Evolutionary conservation across 495 filamentous ascomycete species (phyloP).

Genomic region (Polyplosphaeria fusca): DNA sequence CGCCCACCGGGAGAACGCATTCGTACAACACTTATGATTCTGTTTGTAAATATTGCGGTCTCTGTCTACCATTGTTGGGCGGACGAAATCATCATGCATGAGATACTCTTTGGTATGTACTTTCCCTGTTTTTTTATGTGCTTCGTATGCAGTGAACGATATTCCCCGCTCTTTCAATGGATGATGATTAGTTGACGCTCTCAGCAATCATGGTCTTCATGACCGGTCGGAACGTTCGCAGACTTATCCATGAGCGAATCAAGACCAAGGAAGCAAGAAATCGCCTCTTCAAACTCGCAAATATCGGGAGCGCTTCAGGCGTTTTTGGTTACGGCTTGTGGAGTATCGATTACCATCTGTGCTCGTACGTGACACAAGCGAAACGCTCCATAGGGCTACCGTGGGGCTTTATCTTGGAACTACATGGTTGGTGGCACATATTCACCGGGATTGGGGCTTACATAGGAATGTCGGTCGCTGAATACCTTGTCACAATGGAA

Average conservation of each 20-base stretch:
- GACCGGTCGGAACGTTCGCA: constrained; percentile 40
- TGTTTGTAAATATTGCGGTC: constrained; percentile 35
- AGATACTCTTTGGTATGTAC: constrained; percentile 42
- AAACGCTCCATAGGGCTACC: constrained; percentile 49
- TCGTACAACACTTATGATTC: constrained; percentile 28
- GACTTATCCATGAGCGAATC: constrained; percentile 23
- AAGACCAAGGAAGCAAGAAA: constrained; percentile 9
- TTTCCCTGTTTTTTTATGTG: no score
- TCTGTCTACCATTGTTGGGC: constrained; percentile 48
- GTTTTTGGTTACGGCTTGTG: constrained; percentile 48
- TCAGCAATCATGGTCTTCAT: constrained; percentile 37
- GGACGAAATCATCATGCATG: constrained; percentile 46
- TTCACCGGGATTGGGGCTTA: constrained; percentile 43
- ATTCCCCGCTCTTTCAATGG: no score
- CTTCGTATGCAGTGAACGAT: no score
- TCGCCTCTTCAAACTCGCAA: constrained; percentile 18
- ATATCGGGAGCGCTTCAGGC: constrained; percentile 22
- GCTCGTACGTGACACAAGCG: constrained; percentile 39
- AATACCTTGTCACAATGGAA: constrained; percentile 33
- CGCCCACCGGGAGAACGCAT: constrained; percentile 33
- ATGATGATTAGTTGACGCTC: no score
- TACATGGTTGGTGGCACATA: constrained; percentile 54
- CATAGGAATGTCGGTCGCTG: constrained; percentile 36
- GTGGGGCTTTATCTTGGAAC: constrained; percentile 52
- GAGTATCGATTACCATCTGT: constrained; percentile 50